Conservation (phyloP, 1,284 basidiomycete genomes). For the Ceratobasidium sp. region DNA sequence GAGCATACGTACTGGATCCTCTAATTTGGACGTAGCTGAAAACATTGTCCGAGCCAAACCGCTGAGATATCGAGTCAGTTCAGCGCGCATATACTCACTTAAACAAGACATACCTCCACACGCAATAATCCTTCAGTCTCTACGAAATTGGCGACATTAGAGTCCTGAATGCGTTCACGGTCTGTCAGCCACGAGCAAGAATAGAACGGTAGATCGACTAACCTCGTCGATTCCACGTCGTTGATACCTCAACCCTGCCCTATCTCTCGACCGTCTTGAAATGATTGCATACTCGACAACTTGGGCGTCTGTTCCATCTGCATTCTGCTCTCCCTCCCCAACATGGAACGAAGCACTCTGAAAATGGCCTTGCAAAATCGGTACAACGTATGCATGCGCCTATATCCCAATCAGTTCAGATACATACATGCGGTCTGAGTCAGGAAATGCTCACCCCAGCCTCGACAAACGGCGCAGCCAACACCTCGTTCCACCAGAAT, state of each 20-base stretch:
- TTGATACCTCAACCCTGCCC: slow-evolving; percentile 67
- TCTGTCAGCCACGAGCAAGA: background rate
- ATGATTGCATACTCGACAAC: slow-evolving; percentile 62
- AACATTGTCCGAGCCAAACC: slow-evolving; percentile 68
- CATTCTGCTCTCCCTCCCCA: slow-evolving; percentile 24
- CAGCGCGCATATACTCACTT: background rate
- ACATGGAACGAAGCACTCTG: slow-evolving; percentile 77
- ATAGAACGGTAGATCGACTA: background rate
- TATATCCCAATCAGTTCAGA: too few species aligned
- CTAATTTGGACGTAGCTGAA: slow-evolving; percentile 91
- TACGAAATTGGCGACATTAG: slow-evolving; percentile 66
- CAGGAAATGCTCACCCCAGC: slow-evolving; percentile 70
- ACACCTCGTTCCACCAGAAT: slow-evolving; percentile 92
- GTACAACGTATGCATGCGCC: slow-evolving; percentile 85
- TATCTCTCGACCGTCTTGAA: slow-evolving; percentile 63
- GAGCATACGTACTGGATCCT: slow-evolving; percentile 77
- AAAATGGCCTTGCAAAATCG: slow-evolving; percentile 91
- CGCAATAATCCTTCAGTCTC: slow-evolving; percentile 76
- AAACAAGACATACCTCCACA: slow-evolving; percentile 70
- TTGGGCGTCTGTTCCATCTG: slow-evolving; percentile 35
- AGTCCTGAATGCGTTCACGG: slow-evolving; percentile 51
- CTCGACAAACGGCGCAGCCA: slow-evolving; percentile 81
- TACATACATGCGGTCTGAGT: background rate
- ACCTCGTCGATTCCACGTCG: slow-evolving; percentile 63
- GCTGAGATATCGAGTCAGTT: slow-evolving; percentile 60